A percentile compares a stretch with the other conserved stretches of the same genome.
Conservation (phyloP, 495 filamentous ascomycete species). For the Xylaria telfairii region DNA sequence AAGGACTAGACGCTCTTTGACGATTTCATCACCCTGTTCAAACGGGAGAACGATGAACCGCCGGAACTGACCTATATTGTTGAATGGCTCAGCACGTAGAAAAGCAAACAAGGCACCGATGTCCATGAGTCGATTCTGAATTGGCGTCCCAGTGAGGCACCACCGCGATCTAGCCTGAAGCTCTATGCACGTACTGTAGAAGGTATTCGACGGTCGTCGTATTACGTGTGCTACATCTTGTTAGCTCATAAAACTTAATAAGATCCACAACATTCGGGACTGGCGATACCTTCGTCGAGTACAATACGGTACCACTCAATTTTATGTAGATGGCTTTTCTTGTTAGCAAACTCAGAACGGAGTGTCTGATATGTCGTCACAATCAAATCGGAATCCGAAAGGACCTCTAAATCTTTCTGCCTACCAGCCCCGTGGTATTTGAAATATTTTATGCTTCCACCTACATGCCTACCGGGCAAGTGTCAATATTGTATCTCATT, state of each 20-base stretch:
- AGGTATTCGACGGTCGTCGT: constrained; percentile 33
- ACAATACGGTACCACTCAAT: constrained; percentile 46
- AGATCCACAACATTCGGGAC: not conserved
- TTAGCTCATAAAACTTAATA: not conserved
- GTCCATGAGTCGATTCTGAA: constrained; percentile 50
- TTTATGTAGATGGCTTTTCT: constrained; percentile 29
- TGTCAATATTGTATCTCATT: not conserved
- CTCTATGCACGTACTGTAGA: constrained; percentile 26
- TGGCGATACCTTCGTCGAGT: constrained; percentile 47
- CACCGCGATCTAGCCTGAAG: constrained; percentile 36
- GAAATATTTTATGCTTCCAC: constrained; percentile 25
- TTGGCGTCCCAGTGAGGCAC: constrained; percentile 48
- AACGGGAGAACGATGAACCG: constrained; percentile 36
- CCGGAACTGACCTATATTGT: constrained; percentile 40
- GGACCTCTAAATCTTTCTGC: constrained; percentile 17
- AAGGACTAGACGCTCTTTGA: constrained; percentile 39
- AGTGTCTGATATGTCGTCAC: constrained; percentile 48
- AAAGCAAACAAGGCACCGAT: constrained; percentile 45
- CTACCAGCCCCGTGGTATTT: constrained; percentile 38
- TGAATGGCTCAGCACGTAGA: constrained; percentile 31
- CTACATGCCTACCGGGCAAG: constrained; percentile 19
- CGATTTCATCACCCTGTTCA: constrained; percentile 33
- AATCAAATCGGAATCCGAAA: constrained; percentile 44
- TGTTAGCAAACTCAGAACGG: constrained; percentile 30
- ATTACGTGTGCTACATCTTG: constrained; percentile 33